Base-by-base conservation (phyloP, 2,329 filamentous ascomycete genomes). In the Fusarium anguioides region DNA sequence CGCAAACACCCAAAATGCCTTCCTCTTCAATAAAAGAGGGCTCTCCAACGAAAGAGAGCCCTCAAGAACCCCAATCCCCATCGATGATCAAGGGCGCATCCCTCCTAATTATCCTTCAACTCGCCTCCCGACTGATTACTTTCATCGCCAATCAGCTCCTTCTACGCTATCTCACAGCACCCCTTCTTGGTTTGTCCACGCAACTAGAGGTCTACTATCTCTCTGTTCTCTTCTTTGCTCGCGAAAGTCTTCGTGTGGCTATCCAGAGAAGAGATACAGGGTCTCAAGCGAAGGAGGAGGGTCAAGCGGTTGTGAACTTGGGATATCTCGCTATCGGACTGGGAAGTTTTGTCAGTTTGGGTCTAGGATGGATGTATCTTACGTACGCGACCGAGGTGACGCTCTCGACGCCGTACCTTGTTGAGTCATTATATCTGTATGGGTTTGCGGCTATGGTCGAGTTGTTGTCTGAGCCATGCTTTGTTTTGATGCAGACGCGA, bases 191-290 rank as follows among this genome's bases (percentile, higher is more conserved):
- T 8, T 84, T 97, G 7, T 91, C 94, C 3, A 91, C 94, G 0
- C 96, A 97, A 77, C 86, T 99, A 5, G 96, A 99, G 73, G 88
- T 98, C 1, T 97, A 94, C 77, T 94, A 95, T 60, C 91, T 97
- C 41, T 93, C 94, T 0, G 90, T 96, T n/a, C 85, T 99, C 1
- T 97, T 97, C 78, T 98, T 99, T 74, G 91, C 96, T 0, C 87
- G 96, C 36, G 96, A 99, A 79, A 95, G 91, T 73, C 81, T 98
- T 46, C 90, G 96, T 17, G 91, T 97, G n/a, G 94, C 95, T 24
- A 87, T 97, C 33, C 95, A 98, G 79, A 86, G 96, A 49, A 91
- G 94, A 70, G 65, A 70, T n/a, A 69, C 68, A 6, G 59, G 45
- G 1, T 52, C 49, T 15, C 51, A 69, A 17, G 53, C 45, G 8